Evolutionary conservation across 345 rosid species (phyloP).

Genomic region (Brassica nigra): DNA sequence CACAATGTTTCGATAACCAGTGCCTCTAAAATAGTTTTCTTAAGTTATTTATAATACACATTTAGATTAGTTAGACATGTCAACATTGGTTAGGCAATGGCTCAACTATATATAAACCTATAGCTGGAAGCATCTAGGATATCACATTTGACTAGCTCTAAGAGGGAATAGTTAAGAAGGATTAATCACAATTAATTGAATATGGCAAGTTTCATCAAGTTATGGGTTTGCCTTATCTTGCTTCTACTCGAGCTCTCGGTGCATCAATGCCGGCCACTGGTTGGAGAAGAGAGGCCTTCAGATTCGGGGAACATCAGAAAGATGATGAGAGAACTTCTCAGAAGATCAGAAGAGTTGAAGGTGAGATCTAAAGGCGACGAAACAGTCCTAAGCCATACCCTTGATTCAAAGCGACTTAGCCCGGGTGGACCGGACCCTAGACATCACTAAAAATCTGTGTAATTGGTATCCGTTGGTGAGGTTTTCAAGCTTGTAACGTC

Average conservation of each 20-base stretch:
- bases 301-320: conserved; percentile 28
- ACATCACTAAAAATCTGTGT: conserved; percentile 37
- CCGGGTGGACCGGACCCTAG: conserved; percentile 49
- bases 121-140: conserved; percentile 19
- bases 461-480: conserved; percentile 14
- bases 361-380: conserved; percentile 16
- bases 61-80: conserved; percentile 28
- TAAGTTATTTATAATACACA: conserved; percentile 1
- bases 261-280: conserved; percentile 38
- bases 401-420: conserved; percentile 43
- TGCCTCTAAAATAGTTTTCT: not conserved
- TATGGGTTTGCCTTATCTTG: conserved; percentile 35
- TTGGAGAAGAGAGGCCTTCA: conserved; percentile 27
- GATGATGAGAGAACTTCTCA: conserved; percentile 38
- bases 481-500: conserved; percentile 24
- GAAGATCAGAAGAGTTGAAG: conserved; percentile 37
- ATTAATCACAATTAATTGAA: conserved; percentile 5
- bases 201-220: conserved; percentile 40
- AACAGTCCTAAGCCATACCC: not conserved
- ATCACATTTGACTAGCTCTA: conserved; percentile 29
- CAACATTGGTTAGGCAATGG: conserved; percentile 29
- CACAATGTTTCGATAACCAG: conserved; percentile 14
- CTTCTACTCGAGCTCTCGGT: conserved; percentile 33
- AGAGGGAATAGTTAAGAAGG: not conserved
- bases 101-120: conserved; percentile 43